These are phyloP conservation scores for Fragaria vesca DNA, from an alignment of 306 rosid species.

Conservation along the genomic window DNA sequence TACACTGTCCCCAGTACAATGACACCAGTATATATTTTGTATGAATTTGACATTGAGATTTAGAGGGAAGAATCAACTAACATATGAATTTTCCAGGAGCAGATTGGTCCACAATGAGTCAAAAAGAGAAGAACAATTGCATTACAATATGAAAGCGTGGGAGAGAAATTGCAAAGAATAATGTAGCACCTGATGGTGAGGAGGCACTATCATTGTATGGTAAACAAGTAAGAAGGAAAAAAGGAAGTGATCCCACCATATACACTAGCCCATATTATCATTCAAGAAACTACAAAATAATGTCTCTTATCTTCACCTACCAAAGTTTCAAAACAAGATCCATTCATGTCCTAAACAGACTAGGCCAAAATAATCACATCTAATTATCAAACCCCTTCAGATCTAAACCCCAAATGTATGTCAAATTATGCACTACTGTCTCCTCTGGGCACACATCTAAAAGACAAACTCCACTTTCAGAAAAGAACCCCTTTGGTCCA, in stretches of 20 bases:
- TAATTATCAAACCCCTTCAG: neutral
- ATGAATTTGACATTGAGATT: neutral
- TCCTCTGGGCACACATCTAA: slow-evolving; percentile 7
- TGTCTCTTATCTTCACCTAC: neutral
- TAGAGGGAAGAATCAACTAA: neutral
- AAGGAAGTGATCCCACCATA: slow-evolving; percentile 18
- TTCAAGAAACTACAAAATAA: slow-evolving; percentile 22
- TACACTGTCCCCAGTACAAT: neutral
- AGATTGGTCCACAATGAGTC: neutral
- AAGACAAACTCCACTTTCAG: slow-evolving; percentile 9
- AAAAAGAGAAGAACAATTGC: neutral
- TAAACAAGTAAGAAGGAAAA: neutral
- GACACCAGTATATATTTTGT: neutral
- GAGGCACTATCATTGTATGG: slow-evolving; percentile 32
- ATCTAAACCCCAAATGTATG: neutral
- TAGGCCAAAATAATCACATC: neutral
- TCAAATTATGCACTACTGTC: neutral
- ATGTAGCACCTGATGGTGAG: slow-evolving; percentile 26
- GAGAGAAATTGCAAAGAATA: slow-evolving; percentile 8
- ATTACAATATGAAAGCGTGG: neutral
- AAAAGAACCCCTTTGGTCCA: neutral
- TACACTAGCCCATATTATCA: neutral
- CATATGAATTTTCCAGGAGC: neutral
- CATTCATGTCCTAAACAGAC: neutral
- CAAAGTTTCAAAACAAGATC: neutral